Evolutionary conservation across 148 eudicot species (phyloP).

Genomic region (Vaccinium darrowii): DNA sequence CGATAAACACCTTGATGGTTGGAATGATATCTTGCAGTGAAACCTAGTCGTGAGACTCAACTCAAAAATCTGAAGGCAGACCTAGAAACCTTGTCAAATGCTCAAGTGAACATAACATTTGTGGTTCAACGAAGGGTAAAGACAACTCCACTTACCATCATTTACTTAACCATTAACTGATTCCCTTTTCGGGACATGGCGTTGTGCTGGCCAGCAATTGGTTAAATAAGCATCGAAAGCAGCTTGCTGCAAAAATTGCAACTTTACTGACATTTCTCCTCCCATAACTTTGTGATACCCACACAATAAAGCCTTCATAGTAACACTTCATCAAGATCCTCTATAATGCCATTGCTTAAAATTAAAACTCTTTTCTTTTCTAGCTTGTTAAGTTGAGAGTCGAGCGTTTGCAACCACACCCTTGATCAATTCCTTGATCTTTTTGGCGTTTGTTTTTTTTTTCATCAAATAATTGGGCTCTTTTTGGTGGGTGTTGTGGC

Average conservation of each 20-base stretch:
- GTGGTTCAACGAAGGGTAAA: neutral
- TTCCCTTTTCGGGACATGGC: neutral
- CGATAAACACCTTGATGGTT: neutral
- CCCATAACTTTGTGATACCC: neutral
- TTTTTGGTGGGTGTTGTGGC: too few species aligned
- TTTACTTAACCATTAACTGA: neutral
- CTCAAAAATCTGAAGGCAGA: neutral
- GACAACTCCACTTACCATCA: neutral
- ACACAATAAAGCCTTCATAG: neutral
- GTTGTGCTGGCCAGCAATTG: neutral
- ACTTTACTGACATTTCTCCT: neutral
- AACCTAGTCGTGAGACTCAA: neutral
- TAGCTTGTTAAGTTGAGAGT: too few species aligned
- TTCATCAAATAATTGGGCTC: too few species aligned
- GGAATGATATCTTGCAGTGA: slow-evolving; percentile 2
- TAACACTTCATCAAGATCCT: neutral
- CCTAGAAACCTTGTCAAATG: neutral
- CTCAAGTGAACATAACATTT: neutral
- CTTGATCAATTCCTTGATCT: too few species aligned
- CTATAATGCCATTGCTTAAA: too few species aligned
- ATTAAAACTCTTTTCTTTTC: too few species aligned
- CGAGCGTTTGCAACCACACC: too few species aligned
- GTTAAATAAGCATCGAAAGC: neutral
- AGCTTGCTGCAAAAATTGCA: neutral
- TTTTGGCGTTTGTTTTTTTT: too few species aligned